phyloP scores from a whole-genome alignment of 179 eudicot genomes.

The Vitellaria paradoxa region DNA sequence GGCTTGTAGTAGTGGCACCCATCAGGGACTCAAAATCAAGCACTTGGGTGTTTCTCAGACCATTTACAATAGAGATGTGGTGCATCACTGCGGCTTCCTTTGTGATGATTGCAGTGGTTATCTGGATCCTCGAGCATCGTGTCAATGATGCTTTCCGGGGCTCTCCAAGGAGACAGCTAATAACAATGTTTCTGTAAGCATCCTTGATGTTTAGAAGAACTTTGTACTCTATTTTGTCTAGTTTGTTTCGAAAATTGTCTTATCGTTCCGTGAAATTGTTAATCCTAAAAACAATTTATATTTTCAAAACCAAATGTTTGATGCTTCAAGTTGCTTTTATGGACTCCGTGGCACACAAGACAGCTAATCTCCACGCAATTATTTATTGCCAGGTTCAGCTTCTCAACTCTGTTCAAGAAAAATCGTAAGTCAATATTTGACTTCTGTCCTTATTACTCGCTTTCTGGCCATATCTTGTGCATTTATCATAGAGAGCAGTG shows the following conservation, averaged over 20 bases:
- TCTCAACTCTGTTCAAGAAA: conserved; percentile 31
- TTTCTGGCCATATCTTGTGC: neutral
- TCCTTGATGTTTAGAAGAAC: neutral
- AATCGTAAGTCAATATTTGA: conserved; percentile 20
- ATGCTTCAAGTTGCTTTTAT: neutral
- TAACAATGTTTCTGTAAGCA: conserved; percentile 40
- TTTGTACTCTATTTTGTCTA: neutral
- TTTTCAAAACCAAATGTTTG: neutral
- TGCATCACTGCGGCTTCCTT: conserved; percentile 45
- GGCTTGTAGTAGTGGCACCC: conserved; percentile 66
- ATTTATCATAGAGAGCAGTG: neutral
- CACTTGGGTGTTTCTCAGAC: conserved; percentile 68
- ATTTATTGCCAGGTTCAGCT: conserved; percentile 28
- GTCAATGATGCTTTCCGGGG: conserved; percentile 76
- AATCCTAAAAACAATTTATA: neutral
- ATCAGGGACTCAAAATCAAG: conserved; percentile 31
- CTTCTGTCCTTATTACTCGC: neutral
- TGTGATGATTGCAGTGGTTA: conserved; percentile 54
- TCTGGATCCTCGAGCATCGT: conserved; percentile 80
- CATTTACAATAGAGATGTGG: conserved; percentile 69
- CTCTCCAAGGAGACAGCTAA: conserved; percentile 54
- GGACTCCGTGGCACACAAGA: neutral
- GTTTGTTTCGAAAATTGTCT: neutral
- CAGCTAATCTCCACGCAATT: neutral
- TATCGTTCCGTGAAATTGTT: neutral